These are phyloP conservation scores for Colletotrichum spinosum DNA, from an alignment of 2,329 filamentous ascomycete genomes.

Conservation along the genomic window DNA sequence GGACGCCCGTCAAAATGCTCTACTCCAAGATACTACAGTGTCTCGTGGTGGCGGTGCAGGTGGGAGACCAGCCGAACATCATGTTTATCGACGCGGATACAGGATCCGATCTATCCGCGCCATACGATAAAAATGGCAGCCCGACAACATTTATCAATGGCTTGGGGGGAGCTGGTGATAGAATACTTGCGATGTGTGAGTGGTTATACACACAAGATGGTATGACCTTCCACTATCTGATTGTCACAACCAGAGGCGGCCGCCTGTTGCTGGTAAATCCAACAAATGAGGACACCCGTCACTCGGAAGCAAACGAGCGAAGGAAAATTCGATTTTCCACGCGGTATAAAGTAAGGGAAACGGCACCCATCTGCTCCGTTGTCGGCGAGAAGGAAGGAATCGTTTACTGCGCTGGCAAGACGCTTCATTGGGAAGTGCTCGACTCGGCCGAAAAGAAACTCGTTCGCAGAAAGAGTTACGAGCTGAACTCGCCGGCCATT, in stretches of 20 bases:
- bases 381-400: slow-evolving; percentile 66
- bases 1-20: slow-evolving; percentile 63
- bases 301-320: slow-evolving; percentile 38
- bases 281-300: slow-evolving; percentile 34
- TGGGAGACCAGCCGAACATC: slow-evolving; percentile 59
- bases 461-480: slow-evolving; percentile 56
- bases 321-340: slow-evolving; percentile 30
- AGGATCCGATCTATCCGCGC: slow-evolving; percentile 62
- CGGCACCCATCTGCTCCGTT: slow-evolving; percentile 66
- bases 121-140: slow-evolving; percentile 55
- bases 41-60: slow-evolving; percentile 63
- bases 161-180: slow-evolving; percentile 68
- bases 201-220: slow-evolving; percentile 71
- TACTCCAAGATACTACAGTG: slow-evolving; percentile 66
- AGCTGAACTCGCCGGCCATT: slow-evolving; percentile 65
- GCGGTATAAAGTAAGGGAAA: slow-evolving; percentile 29
- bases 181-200: slow-evolving; percentile 70
- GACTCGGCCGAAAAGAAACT: slow-evolving; percentile 64
- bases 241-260: slow-evolving; percentile 68
- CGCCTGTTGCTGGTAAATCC: slow-evolving; percentile 63
- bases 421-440: slow-evolving; percentile 67
- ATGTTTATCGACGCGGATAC: slow-evolving; percentile 68
- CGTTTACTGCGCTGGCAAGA: slow-evolving; percentile 65
- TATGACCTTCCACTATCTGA: slow-evolving; percentile 71
- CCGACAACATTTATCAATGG: slow-evolving; percentile 63